Evolutionary conservation across 331 rosid species (phyloP), one percentile per base, ranked within the genome.

Genomic region (Stylosanthes scabra): DNA sequence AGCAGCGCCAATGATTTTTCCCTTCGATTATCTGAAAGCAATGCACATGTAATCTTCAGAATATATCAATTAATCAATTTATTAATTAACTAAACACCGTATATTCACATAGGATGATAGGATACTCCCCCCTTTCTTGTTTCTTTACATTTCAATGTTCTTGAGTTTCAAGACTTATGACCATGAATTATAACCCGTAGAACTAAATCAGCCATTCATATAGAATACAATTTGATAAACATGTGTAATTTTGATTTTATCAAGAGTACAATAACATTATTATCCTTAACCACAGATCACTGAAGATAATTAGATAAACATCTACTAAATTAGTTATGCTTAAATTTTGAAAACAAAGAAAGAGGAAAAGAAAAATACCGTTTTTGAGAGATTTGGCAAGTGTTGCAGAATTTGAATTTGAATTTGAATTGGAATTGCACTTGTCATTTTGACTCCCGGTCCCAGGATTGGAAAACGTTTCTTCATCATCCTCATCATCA

Each of bases 1-100:
- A 94, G 93, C 71, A 94, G 87, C 1, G 97, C 91, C 66, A 94
- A 66, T 15, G 99, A 94, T 68, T 94, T 94, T 80, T 94, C 99
- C 83, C 96, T 83, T 75, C 90, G 82, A 66, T 83, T 84, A 42
- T 94, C 97, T 94, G 96, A 66, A 54, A 72, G 77, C 44, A 45
- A 8, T 15, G 9, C 0, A 20, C 37, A 57, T 52, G 14, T 52
- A 39, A 20, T 54, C 56, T 45, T 31, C 47, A 41, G 55, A 50
- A 50, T 13, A 50, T 50, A 52, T 15, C 39, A 34, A 34, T 34
- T 50, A n/a, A 51, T 15, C 15, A 59, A 41, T 12, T 25, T 2
- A 6, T n/a, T 37, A 13, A 27, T 13, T 10, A 34, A 34, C 9
- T 11, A 20, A 37, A 27, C 14, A 3, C 8, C 28, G 42, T 37